phyloP scores from a whole-genome alignment of 441 rosid species.

The Daphne laureola region DNA sequence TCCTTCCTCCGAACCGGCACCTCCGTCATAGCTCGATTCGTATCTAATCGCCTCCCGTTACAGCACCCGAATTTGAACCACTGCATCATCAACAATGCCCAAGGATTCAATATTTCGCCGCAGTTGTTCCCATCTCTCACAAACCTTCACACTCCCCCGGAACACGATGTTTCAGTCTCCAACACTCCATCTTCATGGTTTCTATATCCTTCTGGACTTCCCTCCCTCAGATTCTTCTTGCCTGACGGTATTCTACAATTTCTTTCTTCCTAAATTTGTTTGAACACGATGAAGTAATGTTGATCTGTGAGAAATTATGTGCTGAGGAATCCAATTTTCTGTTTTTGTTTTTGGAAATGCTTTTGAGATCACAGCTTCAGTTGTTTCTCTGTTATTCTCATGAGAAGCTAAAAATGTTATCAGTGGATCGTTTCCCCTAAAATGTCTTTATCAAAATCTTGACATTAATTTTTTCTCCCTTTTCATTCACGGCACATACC shows the following conservation, averaged over 20 bases:
- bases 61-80: conserved; percentile 19
- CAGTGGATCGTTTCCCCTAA: no score
- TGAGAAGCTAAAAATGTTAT: no score
- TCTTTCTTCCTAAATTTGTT: no score
- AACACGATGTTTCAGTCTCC: conserved; percentile 24
- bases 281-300: no score
- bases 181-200: conserved; percentile 32
- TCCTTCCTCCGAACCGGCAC: conserved; percentile 62
- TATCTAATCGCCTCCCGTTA: conserved; percentile 29
- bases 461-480: no score
- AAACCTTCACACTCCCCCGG: conserved; percentile 30
- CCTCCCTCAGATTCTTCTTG: conserved; percentile 77
- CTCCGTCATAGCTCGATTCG: conserved; percentile 43
- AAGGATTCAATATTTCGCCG: conserved; percentile 34
- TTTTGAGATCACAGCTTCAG: no score
- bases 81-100: conserved; percentile 22
- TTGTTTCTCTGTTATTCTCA: no score
- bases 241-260: conserved; percentile 50
- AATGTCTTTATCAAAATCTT: no score
- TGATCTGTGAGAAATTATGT: no score
- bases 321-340: no score
- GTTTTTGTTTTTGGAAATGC: no score
- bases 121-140: conserved; percentile 55
- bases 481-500: no score
- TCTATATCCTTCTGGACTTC: conserved; percentile 56